These are phyloP conservation scores for Fulvia fulva DNA, from an alignment of 2,329 filamentous ascomycete species.

Conservation along the genomic window DNA sequence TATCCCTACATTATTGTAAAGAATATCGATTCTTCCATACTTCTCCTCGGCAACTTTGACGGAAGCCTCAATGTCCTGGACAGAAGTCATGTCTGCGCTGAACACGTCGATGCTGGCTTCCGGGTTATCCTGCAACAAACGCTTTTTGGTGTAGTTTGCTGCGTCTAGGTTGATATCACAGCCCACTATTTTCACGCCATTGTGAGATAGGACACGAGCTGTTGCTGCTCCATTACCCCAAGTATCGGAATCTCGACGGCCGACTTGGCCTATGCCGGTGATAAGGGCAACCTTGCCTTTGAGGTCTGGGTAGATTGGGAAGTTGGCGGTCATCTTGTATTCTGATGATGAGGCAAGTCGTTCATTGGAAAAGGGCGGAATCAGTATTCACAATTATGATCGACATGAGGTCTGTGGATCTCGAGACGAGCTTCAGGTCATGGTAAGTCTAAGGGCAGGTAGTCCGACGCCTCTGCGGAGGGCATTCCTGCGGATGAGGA, in stretches of 20 bases:
- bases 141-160: conserved; percentile 30
- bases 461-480: neutral
- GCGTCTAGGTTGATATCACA: conserved; percentile 26
- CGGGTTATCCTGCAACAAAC: conserved; percentile 35
- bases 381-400: neutral
- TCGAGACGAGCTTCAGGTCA: conserved; percentile 12
- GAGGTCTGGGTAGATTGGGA: conserved; percentile 32
- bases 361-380: neutral
- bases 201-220: conserved; percentile 45
- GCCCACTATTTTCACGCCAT: conserved; percentile 49
- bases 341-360: neutral
- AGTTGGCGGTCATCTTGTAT: conserved; percentile 13
- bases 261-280: conserved; percentile 44
- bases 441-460: neutral
- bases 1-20: conserved; percentile 51
- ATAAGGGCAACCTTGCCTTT: conserved; percentile 44
- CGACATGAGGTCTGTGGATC: neutral
- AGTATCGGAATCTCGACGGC: conserved; percentile 32
- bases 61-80: conserved; percentile 47
- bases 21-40: conserved; percentile 47
- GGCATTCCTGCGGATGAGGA: neutral
- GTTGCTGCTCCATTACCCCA: conserved; percentile 53
- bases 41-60: conserved; percentile 38
- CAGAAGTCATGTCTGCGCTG: conserved; percentile 44
- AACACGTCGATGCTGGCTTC: conserved; percentile 37